Evolutionary conservation across 2,329 filamentous ascomycete genomes (phyloP).

Genomic region (Neonectria punicea): DNA sequence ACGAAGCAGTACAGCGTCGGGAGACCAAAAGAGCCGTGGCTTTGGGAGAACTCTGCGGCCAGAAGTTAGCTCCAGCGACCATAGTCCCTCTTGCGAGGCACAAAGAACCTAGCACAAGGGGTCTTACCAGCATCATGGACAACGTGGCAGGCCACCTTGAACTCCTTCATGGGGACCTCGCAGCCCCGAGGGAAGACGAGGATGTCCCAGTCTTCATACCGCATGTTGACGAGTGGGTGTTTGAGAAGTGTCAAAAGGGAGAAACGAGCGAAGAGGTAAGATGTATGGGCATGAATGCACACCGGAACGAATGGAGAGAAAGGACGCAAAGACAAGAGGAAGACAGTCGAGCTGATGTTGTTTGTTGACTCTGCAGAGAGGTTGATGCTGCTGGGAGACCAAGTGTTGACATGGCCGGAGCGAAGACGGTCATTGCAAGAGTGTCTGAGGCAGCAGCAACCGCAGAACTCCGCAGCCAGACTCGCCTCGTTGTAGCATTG

Average conservation of each 20-base stretch:
- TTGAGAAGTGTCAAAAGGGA: conserved; percentile 40
- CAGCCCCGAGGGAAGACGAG: conserved; percentile 77
- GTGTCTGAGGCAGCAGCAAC: conserved; percentile 10
- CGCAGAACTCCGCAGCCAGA: conserved; percentile 7
- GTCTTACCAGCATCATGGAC: conserved; percentile 61
- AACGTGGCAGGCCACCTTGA: conserved; percentile 80
- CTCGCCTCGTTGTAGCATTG: background rate
- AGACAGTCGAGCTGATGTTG: background rate
- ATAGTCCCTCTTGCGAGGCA: background rate
- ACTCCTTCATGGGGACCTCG: conserved; percentile 81
- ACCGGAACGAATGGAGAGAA: conserved; percentile 8
- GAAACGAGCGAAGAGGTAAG: conserved; percentile 17
- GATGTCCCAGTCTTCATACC: conserved; percentile 88
- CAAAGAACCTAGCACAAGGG: background rate
- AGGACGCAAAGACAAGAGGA: background rate
- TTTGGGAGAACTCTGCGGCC: conserved; percentile 61
- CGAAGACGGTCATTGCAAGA: background rate
- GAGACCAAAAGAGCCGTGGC: conserved; percentile 60
- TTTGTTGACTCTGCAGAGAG: background rate
- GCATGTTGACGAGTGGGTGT: conserved; percentile 63
- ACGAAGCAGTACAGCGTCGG: conserved; percentile 78
- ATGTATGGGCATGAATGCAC: conserved; percentile 9
- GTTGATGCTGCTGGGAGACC: background rate
- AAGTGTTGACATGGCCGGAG: background rate
- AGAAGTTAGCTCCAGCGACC: conserved; percentile 6